Base-by-base conservation (phyloP, 495 filamentous ascomycete genomes). In the Daldinia loculata region DNA sequence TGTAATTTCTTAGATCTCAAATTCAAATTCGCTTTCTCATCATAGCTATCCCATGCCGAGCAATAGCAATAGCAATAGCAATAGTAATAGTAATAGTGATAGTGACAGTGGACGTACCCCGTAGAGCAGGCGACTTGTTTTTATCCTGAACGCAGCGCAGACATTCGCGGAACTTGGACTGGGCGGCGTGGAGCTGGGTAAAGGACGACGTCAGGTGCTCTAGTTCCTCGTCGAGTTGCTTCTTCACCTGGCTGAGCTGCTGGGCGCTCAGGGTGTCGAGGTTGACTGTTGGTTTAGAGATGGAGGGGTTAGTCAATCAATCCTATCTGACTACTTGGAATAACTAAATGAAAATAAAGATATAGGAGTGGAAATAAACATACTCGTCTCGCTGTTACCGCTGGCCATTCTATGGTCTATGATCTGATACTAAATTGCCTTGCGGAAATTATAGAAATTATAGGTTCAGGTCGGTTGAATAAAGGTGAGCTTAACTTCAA, bases 141-240 rank as follows among this genome's bases (percentile, higher is more conserved):
- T 89, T 89, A 19, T 86, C 85, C 67, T 88, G 86, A 60, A 98
- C 88, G 36, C 89, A 88, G 26, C 82, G 84, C 56, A 97, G 85
- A 78, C 96, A 99, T 76, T 98, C 95, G 34, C 89, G 84, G 84
- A 99, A 99, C 78, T 94, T 95, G 58, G 88, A 83, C 77, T 97
- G 96, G 17, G 95, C 96, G 30, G 89, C 88, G 66, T 93, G 92
- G 32, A 99, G 88, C 80, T 95, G 94, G 39, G 89, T 81, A 83
- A 96, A 97, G 12, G 96, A 98, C 61, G 81, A 85, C 0, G 92
- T 96, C 69, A 99, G 89, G 82, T 97, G 94, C 76, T 97, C 91
- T 67, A 99, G 88, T 76, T 99, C 95, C 70, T 94, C 89, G 78
- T 97, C 95, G 64, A 99, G 91, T 77, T 97, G 94, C 78, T 95